Evolutionary conservation across 306 rosid species (phyloP), one percentile per base, ranked within the genome.

Genomic region (Prunus salicina): DNA sequence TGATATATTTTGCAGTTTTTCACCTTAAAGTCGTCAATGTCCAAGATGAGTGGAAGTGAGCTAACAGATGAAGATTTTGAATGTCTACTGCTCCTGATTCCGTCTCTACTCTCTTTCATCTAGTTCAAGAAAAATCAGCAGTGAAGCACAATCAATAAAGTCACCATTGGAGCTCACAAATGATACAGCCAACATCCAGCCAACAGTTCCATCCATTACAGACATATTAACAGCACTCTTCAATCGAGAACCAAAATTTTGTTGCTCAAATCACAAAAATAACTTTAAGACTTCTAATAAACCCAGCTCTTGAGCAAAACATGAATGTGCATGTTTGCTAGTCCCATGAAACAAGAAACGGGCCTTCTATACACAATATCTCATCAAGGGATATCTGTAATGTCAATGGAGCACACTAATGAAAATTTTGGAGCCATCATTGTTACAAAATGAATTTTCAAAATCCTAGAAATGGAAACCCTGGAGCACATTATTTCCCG

Each of bases 11-110:
- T 49, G 45, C 15, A 14, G 45, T 52, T 5, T 15, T 28, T 75
- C 84, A 94, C 98, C 98, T 95, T 95, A 80, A 95, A 95, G 80
- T 94, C 96, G 13, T 94, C 98, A 69, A 88, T 76, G 76, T 94
- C 93, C 86, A 94, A 86, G 82, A 91, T 87, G 88, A 91, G 94
- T 50, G 97, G 97, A 76, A 84, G 89, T 14, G 97, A 84, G n/a
- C 80, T 47, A 69, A 75, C 78, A 8, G 97, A 73, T 60, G 91
- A 64, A 55, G 92, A 30, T 79, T 88, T 90, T 15, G 87, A 1
- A 8, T 25, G 61, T 49, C 67, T 79, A 32, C 75, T 52, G 0
- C 83, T 76, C 69, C 68, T 82, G 69, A 70, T 50, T 77, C 86
- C 89, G 58, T 89, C 96, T 80, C 80, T 79, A 60, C 87, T 72